Evolutionary conservation across 1,284 basidiomycete genomes (phyloP).

Genomic region (Lignosus rhinocerotis): DNA sequence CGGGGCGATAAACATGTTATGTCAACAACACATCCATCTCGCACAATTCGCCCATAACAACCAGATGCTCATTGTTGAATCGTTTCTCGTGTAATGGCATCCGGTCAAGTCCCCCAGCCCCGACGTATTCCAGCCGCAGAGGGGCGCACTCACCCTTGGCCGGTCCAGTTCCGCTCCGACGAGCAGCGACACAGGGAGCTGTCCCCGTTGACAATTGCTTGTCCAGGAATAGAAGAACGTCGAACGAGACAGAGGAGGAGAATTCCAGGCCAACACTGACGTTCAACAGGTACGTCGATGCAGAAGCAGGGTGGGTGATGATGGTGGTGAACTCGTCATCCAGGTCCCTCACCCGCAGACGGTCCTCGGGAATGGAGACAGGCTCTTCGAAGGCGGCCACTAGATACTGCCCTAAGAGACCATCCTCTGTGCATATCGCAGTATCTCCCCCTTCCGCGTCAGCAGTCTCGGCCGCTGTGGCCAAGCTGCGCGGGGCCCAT

Average conservation of each 20-base stretch:
- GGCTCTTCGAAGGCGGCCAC: not conserved
- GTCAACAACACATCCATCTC: too few relatives aligned
- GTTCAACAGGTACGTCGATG: not conserved
- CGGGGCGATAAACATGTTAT: too few relatives aligned
- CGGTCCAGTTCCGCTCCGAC: too few relatives aligned
- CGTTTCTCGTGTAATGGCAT: too few relatives aligned
- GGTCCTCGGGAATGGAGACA: not conserved
- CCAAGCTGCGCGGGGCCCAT: slow-evolving; percentile 6
- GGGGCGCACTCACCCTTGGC: too few relatives aligned
- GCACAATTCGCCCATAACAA: too few relatives aligned
- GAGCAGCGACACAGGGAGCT: not conserved
- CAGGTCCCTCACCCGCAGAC: not conserved
- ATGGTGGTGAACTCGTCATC: not conserved
- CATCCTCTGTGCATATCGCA: slow-evolving; percentile 3
- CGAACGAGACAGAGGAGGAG: not conserved
- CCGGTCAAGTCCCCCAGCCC: too few relatives aligned
- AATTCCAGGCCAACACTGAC: not conserved
- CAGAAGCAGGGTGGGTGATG: not conserved
- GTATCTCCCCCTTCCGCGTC: not conserved
- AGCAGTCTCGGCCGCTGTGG: not conserved
- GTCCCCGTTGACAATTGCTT: not conserved
- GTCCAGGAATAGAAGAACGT: not conserved
- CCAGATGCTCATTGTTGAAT: too few relatives aligned
- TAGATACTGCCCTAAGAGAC: slow-evolving; percentile 1
- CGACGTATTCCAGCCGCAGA: too few relatives aligned